phyloP scores from a whole-genome alignment of 1,284 basidiomycete genomes.

The Mycocalia duriaeana region DNA sequence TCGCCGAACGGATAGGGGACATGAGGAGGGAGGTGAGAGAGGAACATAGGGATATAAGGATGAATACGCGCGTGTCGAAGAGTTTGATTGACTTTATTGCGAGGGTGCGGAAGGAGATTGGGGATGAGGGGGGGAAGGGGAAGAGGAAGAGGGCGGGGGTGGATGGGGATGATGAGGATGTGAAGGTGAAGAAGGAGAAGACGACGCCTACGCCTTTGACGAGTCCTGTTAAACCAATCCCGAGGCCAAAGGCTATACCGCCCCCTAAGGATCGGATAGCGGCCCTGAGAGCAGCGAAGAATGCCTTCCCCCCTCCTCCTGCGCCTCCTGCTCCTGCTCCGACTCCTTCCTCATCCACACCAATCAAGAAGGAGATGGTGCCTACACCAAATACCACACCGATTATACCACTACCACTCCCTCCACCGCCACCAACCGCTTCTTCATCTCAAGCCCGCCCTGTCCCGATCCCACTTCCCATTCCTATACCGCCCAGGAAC shows the following conservation, averaged over 20 bases:
- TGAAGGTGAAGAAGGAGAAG: not conserved
- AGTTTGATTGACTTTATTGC: conserved; percentile 43
- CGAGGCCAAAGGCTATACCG: not conserved
- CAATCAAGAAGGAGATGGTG: no score
- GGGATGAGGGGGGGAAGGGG: not conserved
- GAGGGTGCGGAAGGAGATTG: conserved; percentile 13
- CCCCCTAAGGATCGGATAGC: not conserved
- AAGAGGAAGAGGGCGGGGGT: not conserved
- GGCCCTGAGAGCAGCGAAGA: conserved; percentile 1
- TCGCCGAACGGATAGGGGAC: conserved; percentile 38
- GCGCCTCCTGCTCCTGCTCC: no score
- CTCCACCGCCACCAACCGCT: not conserved
- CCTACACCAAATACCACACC: not conserved
- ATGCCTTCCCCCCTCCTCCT: not conserved
- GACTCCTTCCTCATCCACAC: no score
- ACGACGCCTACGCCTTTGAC: not conserved
- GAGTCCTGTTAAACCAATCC: not conserved
- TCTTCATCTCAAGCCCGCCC: no score
- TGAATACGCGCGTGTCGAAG: conserved; percentile 46
- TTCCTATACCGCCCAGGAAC: not conserved
- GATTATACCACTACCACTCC: not conserved
- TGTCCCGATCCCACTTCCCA: not conserved
- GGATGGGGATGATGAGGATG: not conserved
- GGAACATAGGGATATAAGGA: conserved; percentile 46
- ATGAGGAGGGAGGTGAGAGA: conserved; percentile 49